Percentiles rank a stretch among this genome's conserved stretches.
These are phyloP conservation scores for Dioscorea alata DNA, from an alignment of 106 monocot genomes.

Conservation along the genomic window DNA sequence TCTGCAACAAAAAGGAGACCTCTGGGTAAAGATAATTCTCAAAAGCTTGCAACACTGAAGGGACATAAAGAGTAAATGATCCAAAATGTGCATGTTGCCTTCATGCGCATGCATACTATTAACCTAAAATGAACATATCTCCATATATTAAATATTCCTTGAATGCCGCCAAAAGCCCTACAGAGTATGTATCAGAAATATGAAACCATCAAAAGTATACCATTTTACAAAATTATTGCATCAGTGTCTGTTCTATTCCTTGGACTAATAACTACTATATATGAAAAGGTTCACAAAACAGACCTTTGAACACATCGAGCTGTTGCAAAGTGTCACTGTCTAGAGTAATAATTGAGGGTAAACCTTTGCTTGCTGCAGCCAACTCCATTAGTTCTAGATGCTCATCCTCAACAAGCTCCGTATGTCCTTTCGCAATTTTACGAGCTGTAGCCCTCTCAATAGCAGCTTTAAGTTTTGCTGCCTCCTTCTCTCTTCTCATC, in stretches of 20 bases:
- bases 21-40: no score
- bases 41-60: no score
- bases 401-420: conserved; percentile 96
- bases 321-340: conserved; percentile 76
- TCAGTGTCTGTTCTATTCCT: no score
- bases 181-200: no score
- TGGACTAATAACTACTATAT: no score
- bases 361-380: conserved; percentile 73
- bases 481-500: conserved; percentile 79
- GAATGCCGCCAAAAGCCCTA: no score
- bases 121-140: no score
- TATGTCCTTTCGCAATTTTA: conserved; percentile 81
- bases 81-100: not conserved
- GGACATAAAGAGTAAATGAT: not conserved
- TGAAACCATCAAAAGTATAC: no score
- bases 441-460: conserved; percentile 91
- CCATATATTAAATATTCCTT: no score
- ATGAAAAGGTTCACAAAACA: not conserved
- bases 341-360: conserved; percentile 67
- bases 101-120: not conserved
- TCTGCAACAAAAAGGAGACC: conserved; percentile 23
- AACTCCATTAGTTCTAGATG: conserved; percentile 96
- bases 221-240: no score
- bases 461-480: conserved; percentile 85
- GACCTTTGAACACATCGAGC: conserved; percentile 71